These are phyloP conservation scores for Geranomyces michiganensis DNA, from an alignment of 192 early-diverging fungal genomes.

Conservation along the genomic window DNA sequence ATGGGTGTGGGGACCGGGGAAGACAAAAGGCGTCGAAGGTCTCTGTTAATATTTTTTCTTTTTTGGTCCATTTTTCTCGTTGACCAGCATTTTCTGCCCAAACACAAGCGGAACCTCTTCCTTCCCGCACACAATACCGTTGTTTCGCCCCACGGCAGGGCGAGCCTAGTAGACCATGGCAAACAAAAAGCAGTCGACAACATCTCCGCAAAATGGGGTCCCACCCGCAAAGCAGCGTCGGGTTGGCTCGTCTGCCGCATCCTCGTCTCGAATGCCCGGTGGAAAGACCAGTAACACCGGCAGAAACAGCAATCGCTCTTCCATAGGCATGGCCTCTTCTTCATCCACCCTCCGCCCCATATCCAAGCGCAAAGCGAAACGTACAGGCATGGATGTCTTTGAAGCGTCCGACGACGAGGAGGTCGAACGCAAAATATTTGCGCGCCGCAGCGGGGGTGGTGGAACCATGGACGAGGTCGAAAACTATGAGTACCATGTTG, in stretches of 20 bases:
- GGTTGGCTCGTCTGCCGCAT: background rate
- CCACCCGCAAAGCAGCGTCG: constrained; percentile 11
- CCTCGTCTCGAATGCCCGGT: background rate
- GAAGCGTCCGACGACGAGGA: constrained; percentile 37
- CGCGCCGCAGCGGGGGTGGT: constrained; percentile 28
- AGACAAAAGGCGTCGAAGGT: too few species aligned
- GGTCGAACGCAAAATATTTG: constrained; percentile 22
- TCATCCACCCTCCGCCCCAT: constrained; percentile 3
- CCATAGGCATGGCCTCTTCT: background rate
- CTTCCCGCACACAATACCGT: too few species aligned
- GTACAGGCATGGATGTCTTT: constrained; percentile 29
- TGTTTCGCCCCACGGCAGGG: too few species aligned
- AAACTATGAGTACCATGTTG: constrained; percentile 74
- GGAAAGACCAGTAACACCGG: background rate
- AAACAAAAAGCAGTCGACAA: too few species aligned
- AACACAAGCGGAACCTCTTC: too few species aligned
- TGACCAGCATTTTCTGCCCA: too few species aligned
- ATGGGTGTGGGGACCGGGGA: too few species aligned
- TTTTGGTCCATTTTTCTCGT: too few species aligned
- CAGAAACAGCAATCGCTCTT: background rate
- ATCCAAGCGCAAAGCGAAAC: constrained; percentile 19
- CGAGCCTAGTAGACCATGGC: too few species aligned
- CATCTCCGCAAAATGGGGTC: too few species aligned
- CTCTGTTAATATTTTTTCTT: too few species aligned
- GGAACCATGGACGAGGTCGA: constrained; percentile 59